Base-by-base conservation (phyloP, 148 eudicot species). In the Heliosperma pusillum region DNA sequence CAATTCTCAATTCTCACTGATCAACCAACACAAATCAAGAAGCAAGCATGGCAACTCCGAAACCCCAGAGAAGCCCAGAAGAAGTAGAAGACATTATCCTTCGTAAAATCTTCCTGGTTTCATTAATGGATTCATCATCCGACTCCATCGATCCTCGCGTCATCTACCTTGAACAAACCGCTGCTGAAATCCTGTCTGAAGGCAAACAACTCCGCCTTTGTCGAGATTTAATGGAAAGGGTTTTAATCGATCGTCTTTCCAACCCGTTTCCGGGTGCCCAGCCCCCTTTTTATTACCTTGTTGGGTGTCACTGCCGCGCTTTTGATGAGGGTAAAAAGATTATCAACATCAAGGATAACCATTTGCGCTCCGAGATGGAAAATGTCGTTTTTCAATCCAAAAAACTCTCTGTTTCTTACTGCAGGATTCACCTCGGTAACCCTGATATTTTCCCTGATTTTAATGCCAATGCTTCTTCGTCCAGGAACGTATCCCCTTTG, bases 151-250 rank as follows among this genome's bases (percentile, higher is more conserved):
- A 89, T 82, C 66, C 89, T 10, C 74, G 87, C 11, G 27, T 89
- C 9, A 91, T 89, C 15, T 95, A 92, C 74, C 83, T 95, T 16
- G 97, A 95, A 74, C 80, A 86, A 74, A 86, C 98, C 9, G 98
- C 98, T 2, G 98, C 98, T 5, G 97, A 95, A 66, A 83, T 95
- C 72, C 79, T 95, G 26, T 92, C 97, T 62, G 98, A 95, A 80
- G 96, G 93, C 6, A 84, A 78, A 44, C 89, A 92, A 7, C 78
- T 95, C 80, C 81, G 61, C 6, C 69, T 95, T 0, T 87, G 86
- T 2, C 70, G 91, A 27, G 97, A 91, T 64, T 62, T 92, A 70
- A 89, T 92, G 90, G 98, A 95, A 25, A 75, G 98, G 71, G 83
- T 95, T 57, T 75, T 95, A 53, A 89, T 95, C 52, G 98, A 95